Conservation (phyloP, 140 eudicot genomes). For the Cichorium intybus region DNA sequence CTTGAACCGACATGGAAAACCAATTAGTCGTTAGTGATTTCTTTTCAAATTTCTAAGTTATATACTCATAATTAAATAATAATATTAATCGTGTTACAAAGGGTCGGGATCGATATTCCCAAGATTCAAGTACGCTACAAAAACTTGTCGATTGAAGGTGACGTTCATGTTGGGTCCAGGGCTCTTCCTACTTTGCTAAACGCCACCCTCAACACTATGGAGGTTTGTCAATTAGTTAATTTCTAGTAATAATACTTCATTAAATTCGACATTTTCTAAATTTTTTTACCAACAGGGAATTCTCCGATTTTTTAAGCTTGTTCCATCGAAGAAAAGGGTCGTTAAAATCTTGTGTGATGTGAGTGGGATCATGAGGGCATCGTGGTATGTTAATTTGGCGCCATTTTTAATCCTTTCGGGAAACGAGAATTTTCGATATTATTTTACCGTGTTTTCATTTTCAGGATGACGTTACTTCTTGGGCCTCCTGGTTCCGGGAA, state of each 20-base stretch:
- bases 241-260: background rate
- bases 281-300: constrained; percentile 31
- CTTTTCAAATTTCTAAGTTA: background rate
- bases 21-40: background rate
- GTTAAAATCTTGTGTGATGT: constrained; percentile 51
- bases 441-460: no score
- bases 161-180: constrained; percentile 47
- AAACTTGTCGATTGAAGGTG: constrained; percentile 51
- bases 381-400: constrained; percentile 44
- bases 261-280: background rate
- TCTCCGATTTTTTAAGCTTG: constrained; percentile 32
- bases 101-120: constrained; percentile 60
- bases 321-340: constrained; percentile 51
- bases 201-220: constrained; percentile 41
- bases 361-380: constrained; percentile 56
- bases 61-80: no score
- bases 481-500: no score
- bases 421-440: background rate
- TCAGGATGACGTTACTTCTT: constrained; percentile 69
- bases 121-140: constrained; percentile 52
- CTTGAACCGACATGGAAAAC: constrained; percentile 45
- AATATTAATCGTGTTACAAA: constrained; percentile 11
- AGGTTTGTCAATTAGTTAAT: constrained; percentile 41
- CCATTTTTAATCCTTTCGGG: background rate
- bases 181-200: constrained; percentile 60